phyloP scores from a whole-genome alignment of 2,329 filamentous ascomycete species.

The Penicillium thymicola region DNA sequence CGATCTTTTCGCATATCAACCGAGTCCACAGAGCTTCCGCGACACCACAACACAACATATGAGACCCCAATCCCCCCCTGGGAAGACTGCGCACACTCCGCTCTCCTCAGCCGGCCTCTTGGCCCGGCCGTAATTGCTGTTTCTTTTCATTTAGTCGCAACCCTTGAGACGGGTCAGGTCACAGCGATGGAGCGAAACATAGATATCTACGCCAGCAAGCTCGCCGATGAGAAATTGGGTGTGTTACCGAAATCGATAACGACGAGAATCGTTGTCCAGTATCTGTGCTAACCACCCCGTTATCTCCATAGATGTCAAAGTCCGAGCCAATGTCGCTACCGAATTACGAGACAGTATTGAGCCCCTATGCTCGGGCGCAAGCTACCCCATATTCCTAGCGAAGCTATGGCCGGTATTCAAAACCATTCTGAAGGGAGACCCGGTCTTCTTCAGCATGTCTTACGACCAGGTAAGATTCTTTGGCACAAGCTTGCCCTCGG shows the following conservation, averaged over 20 bases:
- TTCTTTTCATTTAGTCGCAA: conserved; percentile 18
- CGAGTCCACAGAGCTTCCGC: conserved; percentile 22
- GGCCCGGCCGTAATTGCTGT: conserved; percentile 37
- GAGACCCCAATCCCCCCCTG: conserved; percentile 21
- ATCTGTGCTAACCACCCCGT: conserved; percentile 1
- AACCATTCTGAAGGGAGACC: conserved; percentile 76
- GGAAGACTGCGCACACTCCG: conserved; percentile 28
- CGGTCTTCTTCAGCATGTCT: conserved; percentile 87
- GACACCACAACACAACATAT: conserved; percentile 29
- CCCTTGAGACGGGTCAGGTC: conserved; percentile 23
- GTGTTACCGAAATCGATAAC: conserved; percentile 20
- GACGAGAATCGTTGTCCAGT: background rate
- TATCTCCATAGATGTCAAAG: conserved; percentile 64
- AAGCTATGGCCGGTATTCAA: conserved; percentile 89
- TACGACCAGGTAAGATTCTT: conserved; percentile 69
- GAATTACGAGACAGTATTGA: conserved; percentile 91
- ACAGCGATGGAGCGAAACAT: conserved; percentile 46
- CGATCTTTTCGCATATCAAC: conserved; percentile 27
- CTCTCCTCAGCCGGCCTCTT: conserved; percentile 34
- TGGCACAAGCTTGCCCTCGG: background rate
- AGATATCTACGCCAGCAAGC: conserved; percentile 49
- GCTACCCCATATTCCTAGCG: conserved; percentile 77
- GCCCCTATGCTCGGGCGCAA: conserved; percentile 69
- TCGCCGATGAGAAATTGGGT: conserved; percentile 50
- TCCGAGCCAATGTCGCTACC: conserved; percentile 76